Evolutionary conservation across 2,329 filamentous ascomycete species (phyloP).

Genomic region (Monascus ruber): DNA sequence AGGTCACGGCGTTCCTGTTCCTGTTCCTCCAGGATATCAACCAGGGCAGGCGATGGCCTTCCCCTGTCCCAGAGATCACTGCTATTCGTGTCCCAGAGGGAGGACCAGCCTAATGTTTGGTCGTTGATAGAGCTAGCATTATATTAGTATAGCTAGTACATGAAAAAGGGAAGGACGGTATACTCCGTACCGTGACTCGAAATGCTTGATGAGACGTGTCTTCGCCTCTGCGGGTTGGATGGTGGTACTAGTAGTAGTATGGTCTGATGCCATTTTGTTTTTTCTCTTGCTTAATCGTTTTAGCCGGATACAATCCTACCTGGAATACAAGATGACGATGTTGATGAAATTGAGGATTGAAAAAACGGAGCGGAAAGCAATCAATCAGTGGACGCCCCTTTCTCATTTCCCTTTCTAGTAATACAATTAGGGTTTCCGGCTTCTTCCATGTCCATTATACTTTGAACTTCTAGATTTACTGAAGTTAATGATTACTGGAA

Average conservation of each 20-base stretch:
- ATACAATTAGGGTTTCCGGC: not conserved
- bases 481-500: not conserved
- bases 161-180: not conserved
- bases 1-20: constrained; percentile 5
- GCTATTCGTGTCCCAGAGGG: constrained; percentile 15
- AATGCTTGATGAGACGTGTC: not conserved
- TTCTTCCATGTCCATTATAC: not conserved
- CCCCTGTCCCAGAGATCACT: constrained; percentile 22
- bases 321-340: not conserved
- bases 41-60: constrained; percentile 17
- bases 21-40: constrained; percentile 15
- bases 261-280: too few species aligned
- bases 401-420: not conserved
- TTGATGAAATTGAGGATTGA: not conserved
- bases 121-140: not conserved
- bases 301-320: not conserved
- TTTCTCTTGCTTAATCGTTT: too few species aligned
- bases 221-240: not conserved
- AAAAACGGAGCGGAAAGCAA: not conserved
- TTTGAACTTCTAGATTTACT: not conserved
- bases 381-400: not conserved
- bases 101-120: constrained; percentile 4
- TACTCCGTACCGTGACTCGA: not conserved
- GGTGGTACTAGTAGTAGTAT: too few species aligned
- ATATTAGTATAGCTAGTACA: not conserved